A percentile compares a stretch with the other conserved stretches of the same genome.
Evolutionary conservation across 306 rosid genomes (phyloP).

Genomic region (Hylodesmum podocarpum): DNA sequence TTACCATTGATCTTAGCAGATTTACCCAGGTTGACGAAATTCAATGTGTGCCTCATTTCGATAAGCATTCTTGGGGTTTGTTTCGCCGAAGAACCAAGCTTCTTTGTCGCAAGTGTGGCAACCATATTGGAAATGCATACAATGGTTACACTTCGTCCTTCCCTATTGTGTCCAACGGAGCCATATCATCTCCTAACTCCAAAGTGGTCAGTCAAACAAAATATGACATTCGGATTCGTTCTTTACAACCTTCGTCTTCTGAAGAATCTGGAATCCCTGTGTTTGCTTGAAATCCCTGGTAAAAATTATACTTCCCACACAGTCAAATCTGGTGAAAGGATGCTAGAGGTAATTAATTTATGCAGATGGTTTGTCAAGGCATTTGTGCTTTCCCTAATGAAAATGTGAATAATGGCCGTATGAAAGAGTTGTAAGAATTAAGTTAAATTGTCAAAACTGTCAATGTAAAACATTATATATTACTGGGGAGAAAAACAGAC

Average conservation of each 20-base stretch:
- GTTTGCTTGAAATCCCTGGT: constrained; percentile 34
- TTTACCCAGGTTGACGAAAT: constrained; percentile 85
- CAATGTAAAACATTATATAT: background rate
- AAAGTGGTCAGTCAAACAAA: constrained; percentile 46
- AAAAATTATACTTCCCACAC: constrained; percentile 21
- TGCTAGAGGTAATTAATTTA: constrained; percentile 17
- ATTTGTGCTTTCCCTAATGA: background rate
- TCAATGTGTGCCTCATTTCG: constrained; percentile 71
- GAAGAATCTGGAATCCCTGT: constrained; percentile 49
- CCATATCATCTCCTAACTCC: constrained; percentile 47
- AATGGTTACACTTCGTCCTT: constrained; percentile 47
- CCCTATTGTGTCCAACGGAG: constrained; percentile 47
- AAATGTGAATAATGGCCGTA: constrained; percentile 27
- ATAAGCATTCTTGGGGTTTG: constrained; percentile 79
- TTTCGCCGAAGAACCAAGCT: constrained; percentile 81
- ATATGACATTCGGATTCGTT: constrained; percentile 70
- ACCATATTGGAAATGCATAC: constrained; percentile 67
- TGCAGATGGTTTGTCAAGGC: constrained; percentile 23
- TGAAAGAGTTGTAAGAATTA: constrained; percentile 26
- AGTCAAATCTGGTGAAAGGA: constrained; percentile 2
- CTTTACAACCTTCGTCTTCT: constrained; percentile 83
- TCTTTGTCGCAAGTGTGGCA: constrained; percentile 89
- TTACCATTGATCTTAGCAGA: constrained; percentile 75
- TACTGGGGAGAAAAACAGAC: background rate
- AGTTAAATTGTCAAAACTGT: background rate